Conservation (phyloP, 108 stramenopile genomes). For the Fistulifera pelliculosa region DNA sequence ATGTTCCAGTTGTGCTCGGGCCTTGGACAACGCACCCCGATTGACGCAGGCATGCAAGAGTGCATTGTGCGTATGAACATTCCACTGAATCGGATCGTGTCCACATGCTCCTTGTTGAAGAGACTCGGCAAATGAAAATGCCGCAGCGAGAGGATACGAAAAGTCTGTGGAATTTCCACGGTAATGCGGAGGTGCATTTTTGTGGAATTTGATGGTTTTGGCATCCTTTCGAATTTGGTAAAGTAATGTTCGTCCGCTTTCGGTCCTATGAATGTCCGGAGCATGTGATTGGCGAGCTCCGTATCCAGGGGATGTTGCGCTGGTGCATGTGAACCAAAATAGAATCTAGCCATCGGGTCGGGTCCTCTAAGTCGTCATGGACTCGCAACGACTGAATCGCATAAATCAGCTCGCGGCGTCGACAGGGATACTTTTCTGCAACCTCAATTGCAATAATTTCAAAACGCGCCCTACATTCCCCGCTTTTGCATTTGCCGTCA, state of each 20-base stretch:
- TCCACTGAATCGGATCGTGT: slow-evolving; percentile 63
- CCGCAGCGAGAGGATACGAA: slow-evolving; percentile 59
- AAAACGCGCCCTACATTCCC: slow-evolving; percentile 71
- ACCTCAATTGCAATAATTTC: slow-evolving; percentile 47
- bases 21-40: slow-evolving; percentile 72
- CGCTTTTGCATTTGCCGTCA: slow-evolving; percentile 79
- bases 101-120: slow-evolving; percentile 84
- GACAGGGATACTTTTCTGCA: slow-evolving; percentile 41
- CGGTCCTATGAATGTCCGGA: slow-evolving; percentile 49
- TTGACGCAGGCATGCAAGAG: slow-evolving; percentile 76
- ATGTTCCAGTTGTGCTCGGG: slow-evolving; percentile 58
- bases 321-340: slow-evolving; percentile 78
- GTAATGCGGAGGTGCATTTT: slow-evolving; percentile 59
- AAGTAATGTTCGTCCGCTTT: slow-evolving; percentile 74
- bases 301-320: slow-evolving; percentile 52
- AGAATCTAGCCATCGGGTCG: slow-evolving; percentile 81
- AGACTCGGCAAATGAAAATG: slow-evolving; percentile 79
- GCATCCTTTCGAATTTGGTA: slow-evolving; percentile 51
- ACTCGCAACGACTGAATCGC: slow-evolving; percentile 52
- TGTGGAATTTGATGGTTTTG: slow-evolving; percentile 36
- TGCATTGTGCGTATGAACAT: slow-evolving; percentile 51
- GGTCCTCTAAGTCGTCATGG: slow-evolving; percentile 47
- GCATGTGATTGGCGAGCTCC: slow-evolving; percentile 60
- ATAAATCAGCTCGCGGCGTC: slow-evolving; percentile 43
- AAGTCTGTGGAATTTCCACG: slow-evolving; percentile 60